Evolutionary conservation across 148 eudicot species (phyloP).

Genomic region (Camellia lanceoleosa): DNA sequence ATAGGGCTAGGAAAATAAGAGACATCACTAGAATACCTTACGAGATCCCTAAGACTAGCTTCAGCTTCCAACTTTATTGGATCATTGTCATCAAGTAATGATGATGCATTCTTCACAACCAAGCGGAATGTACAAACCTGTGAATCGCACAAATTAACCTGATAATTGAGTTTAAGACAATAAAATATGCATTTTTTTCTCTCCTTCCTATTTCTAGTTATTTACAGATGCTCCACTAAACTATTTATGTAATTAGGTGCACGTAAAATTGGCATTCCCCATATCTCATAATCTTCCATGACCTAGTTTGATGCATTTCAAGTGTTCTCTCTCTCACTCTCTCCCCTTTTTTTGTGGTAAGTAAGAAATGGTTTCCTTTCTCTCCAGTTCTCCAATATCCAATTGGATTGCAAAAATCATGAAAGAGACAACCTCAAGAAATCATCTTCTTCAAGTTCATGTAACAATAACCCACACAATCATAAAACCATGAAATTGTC

Average conservation of each 20-base stretch:
- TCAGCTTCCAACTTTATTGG: constrained; percentile 81
- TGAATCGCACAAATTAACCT: constrained; percentile 2
- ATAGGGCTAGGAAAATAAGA: neutral
- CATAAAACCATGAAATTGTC: neutral
- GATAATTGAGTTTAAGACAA: neutral
- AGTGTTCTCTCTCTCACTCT: neutral
- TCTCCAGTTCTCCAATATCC: neutral
- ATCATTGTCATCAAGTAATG: constrained; percentile 74
- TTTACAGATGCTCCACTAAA: neutral
- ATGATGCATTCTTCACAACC: constrained; percentile 79
- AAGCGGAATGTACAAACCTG: constrained; percentile 89
- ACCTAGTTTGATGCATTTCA: neutral
- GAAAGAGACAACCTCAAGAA: neutral
- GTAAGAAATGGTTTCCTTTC: neutral
- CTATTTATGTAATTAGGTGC: neutral
- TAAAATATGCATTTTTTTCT: neutral
- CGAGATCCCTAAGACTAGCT: constrained; percentile 68
- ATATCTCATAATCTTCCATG: neutral
- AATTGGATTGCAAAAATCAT: neutral
- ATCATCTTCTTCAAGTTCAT: neutral
- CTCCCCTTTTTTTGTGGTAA: neutral
- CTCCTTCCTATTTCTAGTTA: neutral
- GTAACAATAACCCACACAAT: neutral
- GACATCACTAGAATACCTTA: constrained; percentile 40
- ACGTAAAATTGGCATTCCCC: neutral